Percentiles rank a stretch among this genome's conserved stretches.
These are phyloP conservation scores for Vicia faba DNA, from an alignment of 306 rosid genomes.

Conservation along the genomic window DNA sequence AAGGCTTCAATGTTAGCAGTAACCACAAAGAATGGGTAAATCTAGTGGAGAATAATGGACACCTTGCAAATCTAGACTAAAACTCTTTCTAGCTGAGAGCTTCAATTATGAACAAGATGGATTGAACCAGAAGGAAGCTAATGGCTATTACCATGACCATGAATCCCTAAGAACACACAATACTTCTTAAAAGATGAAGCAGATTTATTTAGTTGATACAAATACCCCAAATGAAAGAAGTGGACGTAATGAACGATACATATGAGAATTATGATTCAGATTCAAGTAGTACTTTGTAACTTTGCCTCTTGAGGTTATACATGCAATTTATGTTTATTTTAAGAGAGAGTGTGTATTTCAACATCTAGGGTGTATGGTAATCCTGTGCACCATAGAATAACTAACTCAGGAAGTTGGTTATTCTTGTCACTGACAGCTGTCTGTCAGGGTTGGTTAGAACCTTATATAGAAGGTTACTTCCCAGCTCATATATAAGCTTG, in stretches of 20 bases:
- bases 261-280: background rate
- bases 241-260: background rate
- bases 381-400: too few relatives aligned
- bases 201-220: background rate
- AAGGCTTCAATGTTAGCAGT: too few relatives aligned
- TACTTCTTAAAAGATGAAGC: background rate
- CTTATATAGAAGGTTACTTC: too few relatives aligned
- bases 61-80: too few relatives aligned
- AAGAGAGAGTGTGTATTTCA: too few relatives aligned
- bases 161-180: background rate
- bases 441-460: too few relatives aligned
- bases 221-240: conserved; percentile 2
- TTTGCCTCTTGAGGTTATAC: background rate
- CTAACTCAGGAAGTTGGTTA: too few relatives aligned
- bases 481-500: too few relatives aligned
- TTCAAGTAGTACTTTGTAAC: background rate
- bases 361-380: too few relatives aligned
- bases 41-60: too few relatives aligned
- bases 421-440: too few relatives aligned
- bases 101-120: background rate
- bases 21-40: too few relatives aligned
- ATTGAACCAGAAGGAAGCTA: background rate
- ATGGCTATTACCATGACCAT: background rate
- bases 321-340: background rate
- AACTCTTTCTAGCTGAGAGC: background rate